phyloP scores from a whole-genome alignment of 768 basidiomycete genomes.

The Leccinum disarticulatum region DNA sequence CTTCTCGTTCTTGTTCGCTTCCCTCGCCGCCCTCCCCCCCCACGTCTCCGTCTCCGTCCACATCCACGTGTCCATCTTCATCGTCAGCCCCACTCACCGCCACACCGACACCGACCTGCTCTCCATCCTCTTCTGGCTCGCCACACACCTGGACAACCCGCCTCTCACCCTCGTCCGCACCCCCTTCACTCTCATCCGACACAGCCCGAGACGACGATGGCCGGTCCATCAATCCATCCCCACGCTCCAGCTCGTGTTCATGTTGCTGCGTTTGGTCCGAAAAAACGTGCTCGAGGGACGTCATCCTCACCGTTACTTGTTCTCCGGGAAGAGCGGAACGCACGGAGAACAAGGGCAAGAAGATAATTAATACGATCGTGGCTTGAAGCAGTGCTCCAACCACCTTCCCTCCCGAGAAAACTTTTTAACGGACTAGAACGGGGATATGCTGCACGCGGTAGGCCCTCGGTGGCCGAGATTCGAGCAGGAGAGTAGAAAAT shows the following conservation, averaged over 20 bases:
- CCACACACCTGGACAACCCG: not conserved
- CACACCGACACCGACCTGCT: constrained; percentile 14
- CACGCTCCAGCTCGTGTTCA: not conserved
- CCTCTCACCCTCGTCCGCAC: not conserved
- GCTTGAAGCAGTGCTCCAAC: not conserved
- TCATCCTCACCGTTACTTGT: constrained; percentile 18
- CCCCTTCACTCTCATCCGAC: not conserved
- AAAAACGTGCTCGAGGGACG: constrained; percentile 25
- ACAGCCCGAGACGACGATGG: constrained; percentile 1
- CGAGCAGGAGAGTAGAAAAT: not conserved
- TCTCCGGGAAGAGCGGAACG: not conserved
- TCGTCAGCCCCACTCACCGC: constrained; percentile 17
- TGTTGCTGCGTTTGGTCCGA: constrained; percentile 8
- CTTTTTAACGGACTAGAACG: not conserved
- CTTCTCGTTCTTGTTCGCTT: not conserved
- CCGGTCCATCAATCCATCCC: not conserved
- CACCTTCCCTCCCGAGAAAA: not conserved
- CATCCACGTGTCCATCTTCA: not conserved
- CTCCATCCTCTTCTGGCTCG: not conserved
- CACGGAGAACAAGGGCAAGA: constrained; percentile 13
- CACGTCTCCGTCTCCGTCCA: not conserved
- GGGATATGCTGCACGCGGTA: not conserved
- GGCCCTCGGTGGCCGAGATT: not conserved
- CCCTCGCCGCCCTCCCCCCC: no score
- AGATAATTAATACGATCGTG: not conserved